Conservation (phyloP, 2,329 filamentous ascomycete species). For the Aspergillus cejpii region DNA sequence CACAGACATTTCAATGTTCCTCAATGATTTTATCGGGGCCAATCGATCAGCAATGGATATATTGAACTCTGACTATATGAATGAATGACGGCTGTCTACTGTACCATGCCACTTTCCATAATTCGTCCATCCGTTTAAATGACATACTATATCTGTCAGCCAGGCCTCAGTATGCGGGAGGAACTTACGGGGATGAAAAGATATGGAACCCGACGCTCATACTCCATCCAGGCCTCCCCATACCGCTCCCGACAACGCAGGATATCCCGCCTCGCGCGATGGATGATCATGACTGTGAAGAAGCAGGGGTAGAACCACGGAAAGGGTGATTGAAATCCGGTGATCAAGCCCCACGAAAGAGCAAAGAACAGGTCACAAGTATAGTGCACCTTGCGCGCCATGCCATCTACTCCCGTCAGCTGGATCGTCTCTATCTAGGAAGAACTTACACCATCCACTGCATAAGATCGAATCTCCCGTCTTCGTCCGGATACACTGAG, state of each 20-base stretch:
- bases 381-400: conserved; percentile 73
- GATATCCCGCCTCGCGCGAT: conserved; percentile 69
- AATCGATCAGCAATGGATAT: conserved; percentile 24
- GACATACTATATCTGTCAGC: conserved; percentile 13
- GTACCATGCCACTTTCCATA: not conserved
- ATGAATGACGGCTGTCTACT: conserved; percentile 2
- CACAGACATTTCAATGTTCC: conserved; percentile 22
- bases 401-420: conserved; percentile 45
- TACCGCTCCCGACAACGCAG: conserved; percentile 68
- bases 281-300: conserved; percentile 70
- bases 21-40: conserved; percentile 25
- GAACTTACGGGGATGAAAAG: conserved; percentile 66
- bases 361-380: conserved; percentile 74
- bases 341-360: conserved; percentile 67
- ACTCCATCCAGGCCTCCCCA: conserved; percentile 72
- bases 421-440: not conserved
- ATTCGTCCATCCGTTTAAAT: conserved; percentile 4
- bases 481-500: conserved; percentile 64
- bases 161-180: not conserved
- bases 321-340: conserved; percentile 71
- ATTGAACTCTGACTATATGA: conserved; percentile 16
- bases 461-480: conserved; percentile 69
- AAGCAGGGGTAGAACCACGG: conserved; percentile 85
- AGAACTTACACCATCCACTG: conserved; percentile 68
- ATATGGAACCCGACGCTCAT: conserved; percentile 70